Percentiles rank a stretch among this genome's conserved stretches.
phyloP scores from a whole-genome alignment of 257 asterid species.

The Nicotiana noctiflora region DNA sequence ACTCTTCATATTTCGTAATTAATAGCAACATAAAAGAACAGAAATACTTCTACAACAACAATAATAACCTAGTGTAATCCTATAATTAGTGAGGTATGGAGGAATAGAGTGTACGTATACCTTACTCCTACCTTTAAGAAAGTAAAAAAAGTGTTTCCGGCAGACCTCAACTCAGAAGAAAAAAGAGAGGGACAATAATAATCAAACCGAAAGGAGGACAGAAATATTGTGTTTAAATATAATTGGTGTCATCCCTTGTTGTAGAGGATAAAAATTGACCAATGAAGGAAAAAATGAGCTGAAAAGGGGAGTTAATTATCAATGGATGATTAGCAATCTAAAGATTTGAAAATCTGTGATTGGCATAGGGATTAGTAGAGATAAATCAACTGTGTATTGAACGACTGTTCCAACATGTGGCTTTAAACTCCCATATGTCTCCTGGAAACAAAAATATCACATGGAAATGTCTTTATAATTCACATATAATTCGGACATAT shows the following conservation, averaged over 20 bases:
- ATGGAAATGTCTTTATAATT: conserved; percentile 4
- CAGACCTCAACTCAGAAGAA: too few relatives aligned
- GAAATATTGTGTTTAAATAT: not conserved
- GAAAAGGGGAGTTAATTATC: not conserved
- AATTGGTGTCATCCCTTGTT: not conserved
- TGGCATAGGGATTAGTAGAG: not conserved
- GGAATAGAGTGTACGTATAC: too few relatives aligned
- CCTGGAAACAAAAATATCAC: not conserved
- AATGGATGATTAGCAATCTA: not conserved
- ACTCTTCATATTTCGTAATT: not conserved
- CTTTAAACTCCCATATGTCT: not conserved
- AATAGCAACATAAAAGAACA: not conserved
- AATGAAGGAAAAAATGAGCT: not conserved
- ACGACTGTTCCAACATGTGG: conserved; percentile 2
- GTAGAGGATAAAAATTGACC: not conserved
- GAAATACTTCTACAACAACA: too few relatives aligned
- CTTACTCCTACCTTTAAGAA: too few relatives aligned
- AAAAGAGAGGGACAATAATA: too few relatives aligned
- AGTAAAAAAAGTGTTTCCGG: too few relatives aligned
- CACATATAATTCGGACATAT: conserved; percentile 1
- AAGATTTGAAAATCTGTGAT: not conserved
- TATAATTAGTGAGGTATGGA: too few relatives aligned
- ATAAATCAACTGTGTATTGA: not conserved
- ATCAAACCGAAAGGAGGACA: not conserved
- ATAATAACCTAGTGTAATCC: not conserved